phyloP scores from a whole-genome alignment of 2,329 filamentous ascomycete species.

The Diaporthe ilicicola region DNA sequence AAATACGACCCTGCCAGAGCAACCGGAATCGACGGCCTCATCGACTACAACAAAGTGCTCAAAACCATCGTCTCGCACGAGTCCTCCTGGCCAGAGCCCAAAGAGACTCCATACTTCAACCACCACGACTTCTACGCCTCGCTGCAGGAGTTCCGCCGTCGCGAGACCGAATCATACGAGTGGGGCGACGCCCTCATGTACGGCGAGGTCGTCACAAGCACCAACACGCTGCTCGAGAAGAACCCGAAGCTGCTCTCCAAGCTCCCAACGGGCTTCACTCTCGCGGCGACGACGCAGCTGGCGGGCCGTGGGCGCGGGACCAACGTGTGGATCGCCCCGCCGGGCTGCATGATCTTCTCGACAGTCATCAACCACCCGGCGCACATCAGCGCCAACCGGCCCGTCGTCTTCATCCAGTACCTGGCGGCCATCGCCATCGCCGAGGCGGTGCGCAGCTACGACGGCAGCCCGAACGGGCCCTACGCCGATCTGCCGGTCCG shows the following conservation, averaged over 20 bases:
- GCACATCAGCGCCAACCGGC: conserved; percentile 73
- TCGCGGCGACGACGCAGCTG: conserved; percentile 86
- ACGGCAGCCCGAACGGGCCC: conserved; percentile 53
- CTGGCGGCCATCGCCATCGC: conserved; percentile 88
- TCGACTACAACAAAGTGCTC: conserved; percentile 77
- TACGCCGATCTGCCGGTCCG: conserved; percentile 82
- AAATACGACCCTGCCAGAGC: conserved; percentile 31
- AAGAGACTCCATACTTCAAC: conserved; percentile 86
- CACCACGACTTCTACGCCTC: conserved; percentile 81
- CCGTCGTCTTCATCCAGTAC: conserved; percentile 94
- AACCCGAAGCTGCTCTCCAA: conserved; percentile 80
- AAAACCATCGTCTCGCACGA: conserved; percentile 82
- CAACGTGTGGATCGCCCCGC: conserved; percentile 95
- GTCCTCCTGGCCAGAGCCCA: conserved; percentile 69
- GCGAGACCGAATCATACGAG: conserved; percentile 62
- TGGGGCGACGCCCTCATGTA: conserved; percentile 87
- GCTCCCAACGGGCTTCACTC: conserved; percentile 86
- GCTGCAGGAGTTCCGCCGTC: conserved; percentile 70
- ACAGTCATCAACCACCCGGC: conserved; percentile 86
- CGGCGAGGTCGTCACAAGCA: conserved; percentile 91
- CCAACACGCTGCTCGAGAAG: conserved; percentile 93
- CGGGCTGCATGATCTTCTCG: conserved; percentile 87
- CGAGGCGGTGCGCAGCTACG: conserved; percentile 83
- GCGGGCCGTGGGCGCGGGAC: conserved; percentile 87
- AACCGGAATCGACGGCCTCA: conserved; percentile 62